These are phyloP conservation scores for Luzula sylvatica DNA, from an alignment of 176 grass and related monocot species.

Conservation along the genomic window DNA sequence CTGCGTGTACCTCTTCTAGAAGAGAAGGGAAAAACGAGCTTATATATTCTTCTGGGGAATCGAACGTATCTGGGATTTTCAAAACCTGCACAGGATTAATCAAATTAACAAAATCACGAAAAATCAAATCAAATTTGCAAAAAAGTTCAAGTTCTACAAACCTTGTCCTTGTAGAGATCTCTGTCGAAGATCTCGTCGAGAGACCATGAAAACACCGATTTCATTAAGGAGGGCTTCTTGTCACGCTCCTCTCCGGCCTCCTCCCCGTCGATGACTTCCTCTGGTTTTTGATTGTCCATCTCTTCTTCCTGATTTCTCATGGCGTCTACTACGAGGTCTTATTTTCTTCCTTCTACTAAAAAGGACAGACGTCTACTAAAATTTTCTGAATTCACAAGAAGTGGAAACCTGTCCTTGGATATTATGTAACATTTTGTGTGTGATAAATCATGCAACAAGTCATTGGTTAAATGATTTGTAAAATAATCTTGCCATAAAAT, in stretches of 20 bases:
- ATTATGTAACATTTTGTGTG: too few relatives aligned
- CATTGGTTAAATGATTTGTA: too few relatives aligned
- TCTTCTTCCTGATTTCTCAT: conserved; percentile 19
- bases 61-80: conserved; percentile 43
- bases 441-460: too few relatives aligned
- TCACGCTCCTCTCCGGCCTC: conserved; percentile 1
- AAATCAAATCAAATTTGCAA: too few relatives aligned
- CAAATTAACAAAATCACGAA: too few relatives aligned
- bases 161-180: conserved; percentile 52
- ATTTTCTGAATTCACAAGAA: too few relatives aligned
- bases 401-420: too few relatives aligned
- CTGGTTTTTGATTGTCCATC: conserved; percentile 6
- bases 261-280: conserved; percentile 18
- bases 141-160: not conserved
- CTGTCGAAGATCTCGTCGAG: conserved; percentile 47
- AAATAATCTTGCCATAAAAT: too few relatives aligned
- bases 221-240: conserved; percentile 22
- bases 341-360: too few relatives aligned
- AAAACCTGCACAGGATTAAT: conserved; percentile 48
- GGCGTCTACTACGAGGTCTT: too few relatives aligned
- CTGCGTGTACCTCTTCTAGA: conserved; percentile 53
- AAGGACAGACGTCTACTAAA: too few relatives aligned
- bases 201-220: conserved; percentile 53
- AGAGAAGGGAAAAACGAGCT: conserved; percentile 59
- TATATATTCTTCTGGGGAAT: conserved; percentile 46